Evolutionary conservation across 2,329 filamentous ascomycete genomes (phyloP), one percentile per base, ranked within the genome.

Genomic region (Fusarium veterinarium): DNA sequence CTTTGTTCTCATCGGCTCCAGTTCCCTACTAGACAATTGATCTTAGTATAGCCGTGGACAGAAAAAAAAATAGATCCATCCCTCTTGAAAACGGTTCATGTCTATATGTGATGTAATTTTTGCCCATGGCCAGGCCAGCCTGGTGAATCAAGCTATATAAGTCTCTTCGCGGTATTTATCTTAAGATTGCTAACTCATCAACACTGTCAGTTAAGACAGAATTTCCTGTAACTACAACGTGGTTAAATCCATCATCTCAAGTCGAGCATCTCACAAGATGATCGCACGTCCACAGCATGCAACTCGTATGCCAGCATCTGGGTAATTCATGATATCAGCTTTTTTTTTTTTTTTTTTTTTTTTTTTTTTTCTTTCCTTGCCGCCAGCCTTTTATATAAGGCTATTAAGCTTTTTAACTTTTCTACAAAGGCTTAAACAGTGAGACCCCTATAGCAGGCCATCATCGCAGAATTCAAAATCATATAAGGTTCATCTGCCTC

Each of bases 1-100:
- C 62, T 37, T 69, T 72, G 69, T 72, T 67, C 57, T 58, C 53
- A 70, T 70, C 60, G 67, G 74, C 64, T 61, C 70, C 59, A 73
- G 66, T 69, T 66, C 70, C 71, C 51, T 67, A 62, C 68, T 71
- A 67, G 67, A 67, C 67, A 71, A 52, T 68, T 72, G 65, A 67
- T 64, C 67, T 69, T 75, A 75, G 74, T 72, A 69, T 72, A 76
- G 74, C 71, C 71, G 55, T 69, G 75, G 74, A 74, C 56, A 72
- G 59, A 60, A 76, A 71, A 75, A 69, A 69, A 48, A 31, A 64
- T 69, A 76, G 60, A 76, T 75, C 69, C 70, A 73, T 76, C 71
- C 73, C 69, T 76, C 74, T 67, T 74, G 59, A 71, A 56, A 67
- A 46, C 11, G 12, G 25, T 60, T 17, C 17, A 25, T 40, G 8